A percentile compares a stretch with the other conserved stretches of the same genome.
Conservation (phyloP, 768 basidiomycete species). For the Dictyophora rubrovolvata region DNA sequence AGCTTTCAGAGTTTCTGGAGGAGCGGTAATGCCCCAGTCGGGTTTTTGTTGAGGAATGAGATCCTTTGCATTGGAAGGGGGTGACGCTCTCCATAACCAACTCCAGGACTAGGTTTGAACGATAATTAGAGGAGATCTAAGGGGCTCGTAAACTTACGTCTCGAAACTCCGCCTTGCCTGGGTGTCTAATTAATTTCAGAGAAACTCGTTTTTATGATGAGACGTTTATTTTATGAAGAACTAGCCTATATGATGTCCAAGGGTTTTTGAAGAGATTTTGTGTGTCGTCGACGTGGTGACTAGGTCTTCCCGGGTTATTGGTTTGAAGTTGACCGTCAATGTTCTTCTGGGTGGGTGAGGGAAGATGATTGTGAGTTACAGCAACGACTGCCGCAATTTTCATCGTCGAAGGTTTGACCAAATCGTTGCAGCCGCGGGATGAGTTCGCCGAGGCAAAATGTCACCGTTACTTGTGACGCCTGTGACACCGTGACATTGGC, state of each 20-base stretch:
- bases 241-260: not conserved
- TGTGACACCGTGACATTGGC: no score
- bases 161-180: not conserved
- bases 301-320: not conserved
- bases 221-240: not conserved
- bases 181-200: not conserved
- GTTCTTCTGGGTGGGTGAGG: not conserved
- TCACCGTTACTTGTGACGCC: no score
- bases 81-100: not conserved
- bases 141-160: not conserved
- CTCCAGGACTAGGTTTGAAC: not conserved
- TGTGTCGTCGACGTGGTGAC: not conserved
- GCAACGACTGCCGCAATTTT: not conserved
- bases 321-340: not conserved
- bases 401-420: no score
- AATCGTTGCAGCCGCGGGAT: no score
- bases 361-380: not conserved
- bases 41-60: conserved; percentile 16
- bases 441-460: no score
- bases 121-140: not conserved
- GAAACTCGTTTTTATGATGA: not conserved
- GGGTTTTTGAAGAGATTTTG: not conserved
- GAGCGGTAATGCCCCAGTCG: conserved; percentile 16
- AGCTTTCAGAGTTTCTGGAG: conserved; percentile 19
- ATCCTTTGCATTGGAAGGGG: not conserved